Evolutionary conservation across 257 asterid species (phyloP), one percentile per base, ranked within the genome.

Genomic region (Solanum chiquidenum): DNA sequence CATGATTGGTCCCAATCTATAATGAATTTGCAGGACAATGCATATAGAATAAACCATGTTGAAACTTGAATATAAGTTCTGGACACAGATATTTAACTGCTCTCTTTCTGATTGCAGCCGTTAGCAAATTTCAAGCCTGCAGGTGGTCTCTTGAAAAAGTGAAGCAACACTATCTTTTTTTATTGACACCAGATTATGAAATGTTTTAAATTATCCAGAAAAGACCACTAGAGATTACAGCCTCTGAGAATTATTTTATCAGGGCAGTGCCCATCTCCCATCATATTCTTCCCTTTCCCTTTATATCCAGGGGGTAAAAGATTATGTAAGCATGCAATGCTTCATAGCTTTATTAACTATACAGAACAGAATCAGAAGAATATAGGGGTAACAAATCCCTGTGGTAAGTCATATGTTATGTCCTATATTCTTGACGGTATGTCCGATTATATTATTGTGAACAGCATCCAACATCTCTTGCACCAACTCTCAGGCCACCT

Each of bases 1-100:
- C 86, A 94, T 21, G 2, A 80, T 29, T 46, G 55, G 85, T 49
- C 85, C 69, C 87, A 83, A 34, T 68, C 62, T 60, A 80, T 80
- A 29, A 49, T n/a, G 29, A 90, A 44, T 58, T 89, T 85, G n/a
- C 79, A 86, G 52, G 84, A 79, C 84, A 80, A 29, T 29, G 68
- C 68, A 46, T 37, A 49, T 49, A 80, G 44, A 44, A 49, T 49
- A 49, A 46, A 49, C 21, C 69, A 5, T 31, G 29, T 44, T 44
- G 42, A 80, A 46, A 29, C 85, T 18, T 46, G 42, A 46, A 80
- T 46, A 44, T 27, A 9, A 49, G 42, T 80, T 44, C 68, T 80
- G 68, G 40, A 46, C 16, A 80, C 69, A 46, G 85, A 46, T 27
- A 29, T 80, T 76, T 44, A 79, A 44, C 60, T 49, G 35, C 29